These are phyloP conservation scores for Rhizopus sp. DNA, from an alignment of 371 early-diverging fungal species.

Conservation along the genomic window DNA sequence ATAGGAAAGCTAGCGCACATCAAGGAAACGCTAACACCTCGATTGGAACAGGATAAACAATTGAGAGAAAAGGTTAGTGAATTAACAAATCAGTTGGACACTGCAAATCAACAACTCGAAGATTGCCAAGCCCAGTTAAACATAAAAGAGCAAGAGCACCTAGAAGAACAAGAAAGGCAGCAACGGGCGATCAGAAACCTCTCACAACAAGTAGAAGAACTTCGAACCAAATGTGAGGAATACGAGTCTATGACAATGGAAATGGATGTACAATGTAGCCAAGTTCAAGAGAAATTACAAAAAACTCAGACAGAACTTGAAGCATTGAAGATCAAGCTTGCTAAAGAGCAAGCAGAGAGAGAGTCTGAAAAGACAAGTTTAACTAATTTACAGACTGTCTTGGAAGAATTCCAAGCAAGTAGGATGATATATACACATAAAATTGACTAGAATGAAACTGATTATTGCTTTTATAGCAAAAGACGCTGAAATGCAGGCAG, in stretches of 20 bases:
- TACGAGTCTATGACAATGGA: constrained; percentile 65
- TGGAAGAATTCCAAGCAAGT: constrained; percentile 86
- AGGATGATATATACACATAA: constrained; percentile 19
- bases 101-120: constrained; percentile 19
- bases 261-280: constrained; percentile 54
- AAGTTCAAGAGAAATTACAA: constrained; percentile 47
- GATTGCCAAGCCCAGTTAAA: constrained; percentile 28
- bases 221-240: constrained; percentile 51
- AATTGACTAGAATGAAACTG: not conserved
- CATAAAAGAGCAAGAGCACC: constrained; percentile 31
- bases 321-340: constrained; percentile 24
- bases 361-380: constrained; percentile 73
- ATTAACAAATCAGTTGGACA: constrained; percentile 29
- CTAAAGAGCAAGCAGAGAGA: constrained; percentile 33
- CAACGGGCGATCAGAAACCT: constrained; percentile 27
- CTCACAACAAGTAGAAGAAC: constrained; percentile 21
- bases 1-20: constrained; percentile 40
- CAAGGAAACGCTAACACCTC: constrained; percentile 43
- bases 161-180: constrained; percentile 22
- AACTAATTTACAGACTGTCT: constrained; percentile 79
- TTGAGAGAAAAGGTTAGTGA: constrained; percentile 33
- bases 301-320: constrained; percentile 46
- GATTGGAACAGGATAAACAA: constrained; percentile 47
- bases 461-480: constrained; percentile 39
- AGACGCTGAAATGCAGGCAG: constrained; percentile 77